Conservation (phyloP, 2,329 filamentous ascomycete genomes). For the Curvularia verruculosa region DNA sequence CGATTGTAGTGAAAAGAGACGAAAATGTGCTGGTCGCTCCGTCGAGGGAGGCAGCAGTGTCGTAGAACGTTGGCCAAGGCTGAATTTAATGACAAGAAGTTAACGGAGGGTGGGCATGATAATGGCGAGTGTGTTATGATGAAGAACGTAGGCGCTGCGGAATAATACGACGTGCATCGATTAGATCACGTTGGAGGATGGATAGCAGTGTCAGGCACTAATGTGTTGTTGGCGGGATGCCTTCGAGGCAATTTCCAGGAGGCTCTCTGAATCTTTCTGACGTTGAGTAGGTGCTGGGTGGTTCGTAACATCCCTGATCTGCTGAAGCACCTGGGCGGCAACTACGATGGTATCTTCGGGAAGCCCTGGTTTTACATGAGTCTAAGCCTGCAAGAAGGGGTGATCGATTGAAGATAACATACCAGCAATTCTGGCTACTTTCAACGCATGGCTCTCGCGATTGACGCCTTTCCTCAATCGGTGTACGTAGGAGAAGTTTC, state of each 20-base stretch:
- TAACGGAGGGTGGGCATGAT: background rate
- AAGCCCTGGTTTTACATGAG: conserved; percentile 56
- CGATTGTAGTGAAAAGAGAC: background rate
- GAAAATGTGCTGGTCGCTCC: background rate
- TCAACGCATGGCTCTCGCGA: conserved; percentile 85
- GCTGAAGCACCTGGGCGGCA: conserved; percentile 64
- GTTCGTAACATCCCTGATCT: conserved; percentile 22
- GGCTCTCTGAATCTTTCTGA: background rate
- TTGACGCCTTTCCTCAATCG: conserved; percentile 82
- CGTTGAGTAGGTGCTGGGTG: background rate
- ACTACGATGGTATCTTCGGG: conserved; percentile 73
- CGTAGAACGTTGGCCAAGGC: background rate
- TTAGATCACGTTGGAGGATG: background rate
- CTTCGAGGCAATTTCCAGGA: background rate
- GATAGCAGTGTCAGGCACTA: background rate
- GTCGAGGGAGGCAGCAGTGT: background rate
- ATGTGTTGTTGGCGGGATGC: background rate
- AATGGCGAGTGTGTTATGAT: background rate
- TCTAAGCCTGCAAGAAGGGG: background rate
- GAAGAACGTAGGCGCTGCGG: background rate
- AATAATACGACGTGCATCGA: background rate
- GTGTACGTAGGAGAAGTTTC: conserved; percentile 82
- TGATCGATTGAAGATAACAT: conserved; percentile 8
- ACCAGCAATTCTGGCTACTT: conserved; percentile 86
- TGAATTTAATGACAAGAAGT: background rate